A percentile compares a stretch with the other conserved stretches of the same genome.
phyloP scores from a whole-genome alignment of 148 eudicot genomes.

The Selenicereus undatus region DNA sequence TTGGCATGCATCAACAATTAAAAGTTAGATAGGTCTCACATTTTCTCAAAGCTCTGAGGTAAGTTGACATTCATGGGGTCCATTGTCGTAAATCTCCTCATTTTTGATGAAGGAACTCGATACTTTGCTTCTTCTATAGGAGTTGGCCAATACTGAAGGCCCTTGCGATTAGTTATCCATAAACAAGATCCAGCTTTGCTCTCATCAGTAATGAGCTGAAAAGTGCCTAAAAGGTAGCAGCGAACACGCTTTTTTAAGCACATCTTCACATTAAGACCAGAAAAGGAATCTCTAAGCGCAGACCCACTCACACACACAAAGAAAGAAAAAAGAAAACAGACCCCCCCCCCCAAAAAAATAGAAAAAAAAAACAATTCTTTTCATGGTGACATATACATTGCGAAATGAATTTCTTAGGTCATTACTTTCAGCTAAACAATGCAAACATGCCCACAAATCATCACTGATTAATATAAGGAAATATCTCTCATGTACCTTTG shows the following conservation, averaged over 20 bases:
- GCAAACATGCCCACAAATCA: neutral
- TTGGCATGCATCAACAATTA: neutral
- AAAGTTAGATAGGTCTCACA: conserved; percentile 44
- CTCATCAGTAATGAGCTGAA: conserved; percentile 80
- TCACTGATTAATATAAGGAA: neutral
- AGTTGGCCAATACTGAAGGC: conserved; percentile 94
- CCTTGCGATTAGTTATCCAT: conserved; percentile 91
- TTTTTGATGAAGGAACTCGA: conserved; percentile 43
- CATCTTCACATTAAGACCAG: neutral
- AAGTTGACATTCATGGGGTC: conserved; percentile 41
- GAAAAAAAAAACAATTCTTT: too few relatives aligned
- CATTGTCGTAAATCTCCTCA: conserved; percentile 32
- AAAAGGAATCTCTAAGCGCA: conserved; percentile 1
- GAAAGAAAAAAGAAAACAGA: neutral
- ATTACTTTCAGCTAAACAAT: neutral
- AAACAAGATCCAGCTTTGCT: conserved; percentile 87
- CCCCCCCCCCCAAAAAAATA: too few relatives aligned
- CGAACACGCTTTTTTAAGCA: conserved; percentile 5
- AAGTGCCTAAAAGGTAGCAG: conserved; percentile 52
- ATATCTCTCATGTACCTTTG: conserved; percentile 40
- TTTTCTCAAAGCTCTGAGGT: conserved; percentile 82
- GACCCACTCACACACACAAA: neutral
- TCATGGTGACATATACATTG: neutral
- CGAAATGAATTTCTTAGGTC: neutral
- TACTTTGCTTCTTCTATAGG: conserved; percentile 88